Evolutionary conservation across 352 stramenopile species (phyloP).

Genomic region (Pseudoperonospora humuli): DNA sequence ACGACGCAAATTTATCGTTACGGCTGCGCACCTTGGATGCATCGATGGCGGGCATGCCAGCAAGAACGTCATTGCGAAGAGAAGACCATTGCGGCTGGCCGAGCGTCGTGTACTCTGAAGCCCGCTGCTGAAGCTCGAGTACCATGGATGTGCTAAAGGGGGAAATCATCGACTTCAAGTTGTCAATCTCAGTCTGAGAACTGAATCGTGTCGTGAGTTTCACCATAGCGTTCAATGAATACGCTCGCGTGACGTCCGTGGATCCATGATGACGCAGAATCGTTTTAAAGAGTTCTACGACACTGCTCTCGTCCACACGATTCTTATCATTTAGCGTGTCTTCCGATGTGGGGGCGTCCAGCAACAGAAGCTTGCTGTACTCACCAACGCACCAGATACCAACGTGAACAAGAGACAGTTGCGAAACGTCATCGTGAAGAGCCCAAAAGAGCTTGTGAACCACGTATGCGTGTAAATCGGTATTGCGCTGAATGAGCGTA

Average conservation of each 20-base stretch:
- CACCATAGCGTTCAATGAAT: slow-evolving; percentile 86
- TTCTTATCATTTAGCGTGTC: slow-evolving; percentile 61
- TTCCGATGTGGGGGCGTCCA: slow-evolving; percentile 45
- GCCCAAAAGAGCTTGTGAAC: slow-evolving; percentile 96
- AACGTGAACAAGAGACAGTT: slow-evolving; percentile 94
- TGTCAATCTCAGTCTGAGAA: slow-evolving; percentile 51
- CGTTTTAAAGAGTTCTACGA: slow-evolving; percentile 70
- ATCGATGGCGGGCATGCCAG: slow-evolving; percentile 93
- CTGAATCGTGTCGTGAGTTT: slow-evolving; percentile 94
- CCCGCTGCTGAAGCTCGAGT: slow-evolving; percentile 95
- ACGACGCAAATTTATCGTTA: slow-evolving; percentile 40
- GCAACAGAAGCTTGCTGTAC: slow-evolving; percentile 90
- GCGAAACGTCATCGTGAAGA: slow-evolving; percentile 91
- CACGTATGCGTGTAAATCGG: slow-evolving; percentile 89
- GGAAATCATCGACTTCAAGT: slow-evolving; percentile 82
- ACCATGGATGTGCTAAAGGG: slow-evolving; percentile 88
- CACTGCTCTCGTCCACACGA: slow-evolving; percentile 50
- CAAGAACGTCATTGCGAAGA: slow-evolving; percentile 84
- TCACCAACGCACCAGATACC: slow-evolving; percentile 98
- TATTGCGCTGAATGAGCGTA: slow-evolving; percentile 91
- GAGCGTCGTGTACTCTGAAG: slow-evolving; percentile 92
- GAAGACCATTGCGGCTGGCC: slow-evolving; percentile 67
- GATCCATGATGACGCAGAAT: slow-evolving; percentile 79
- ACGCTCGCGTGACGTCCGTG: slow-evolving; percentile 76
- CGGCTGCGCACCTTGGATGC: slow-evolving; percentile 65